These are phyloP conservation scores for Trichoderma sp. DNA, from an alignment of 2,329 filamentous ascomycete genomes.

Conservation along the genomic window DNA sequence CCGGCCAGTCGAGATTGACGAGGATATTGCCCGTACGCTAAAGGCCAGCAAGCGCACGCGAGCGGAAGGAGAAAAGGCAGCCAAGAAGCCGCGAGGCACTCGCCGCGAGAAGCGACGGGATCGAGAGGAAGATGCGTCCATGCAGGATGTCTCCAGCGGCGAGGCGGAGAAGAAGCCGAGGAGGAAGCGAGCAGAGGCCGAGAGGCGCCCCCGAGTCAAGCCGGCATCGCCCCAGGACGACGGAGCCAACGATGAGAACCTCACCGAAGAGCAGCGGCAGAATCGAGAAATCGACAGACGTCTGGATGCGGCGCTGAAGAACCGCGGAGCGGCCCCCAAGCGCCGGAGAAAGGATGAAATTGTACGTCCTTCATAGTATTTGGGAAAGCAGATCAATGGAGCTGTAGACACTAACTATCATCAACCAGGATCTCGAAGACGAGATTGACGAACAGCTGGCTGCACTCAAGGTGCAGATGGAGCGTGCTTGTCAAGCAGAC, in stretches of 20 bases:
- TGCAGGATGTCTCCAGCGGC: constrained; percentile 53
- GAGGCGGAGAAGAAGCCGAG: constrained; percentile 50
- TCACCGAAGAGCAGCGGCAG: constrained; percentile 84
- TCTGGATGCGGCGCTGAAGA: constrained; percentile 87
- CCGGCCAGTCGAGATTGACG: constrained; percentile 68
- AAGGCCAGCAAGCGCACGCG: constrained; percentile 70
- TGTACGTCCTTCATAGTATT: constrained; percentile 52
- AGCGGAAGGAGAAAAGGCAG: constrained; percentile 58
- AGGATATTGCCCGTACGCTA: constrained; percentile 65
- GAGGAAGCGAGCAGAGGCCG: constrained; percentile 53
- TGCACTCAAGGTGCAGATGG: constrained; percentile 86
- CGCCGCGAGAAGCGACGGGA: constrained; percentile 65
- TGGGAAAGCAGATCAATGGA: neutral
- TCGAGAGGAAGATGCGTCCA: constrained; percentile 53
- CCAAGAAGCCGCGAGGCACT: constrained; percentile 77
- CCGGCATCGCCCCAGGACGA: constrained; percentile 60
- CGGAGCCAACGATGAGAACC: constrained; percentile 74
- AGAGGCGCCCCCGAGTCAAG: constrained; percentile 54
- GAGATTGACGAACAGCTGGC: constrained; percentile 90
- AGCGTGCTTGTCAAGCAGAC: constrained; percentile 83
- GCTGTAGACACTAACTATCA: neutral
- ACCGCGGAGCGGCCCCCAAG: constrained; percentile 62
- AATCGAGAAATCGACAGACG: constrained; percentile 82
- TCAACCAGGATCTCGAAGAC: constrained; percentile 77
- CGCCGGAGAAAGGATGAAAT: constrained; percentile 85